Conservation (phyloP, 805 yeast genomes). For the Ogataea kodamae region DNA sequence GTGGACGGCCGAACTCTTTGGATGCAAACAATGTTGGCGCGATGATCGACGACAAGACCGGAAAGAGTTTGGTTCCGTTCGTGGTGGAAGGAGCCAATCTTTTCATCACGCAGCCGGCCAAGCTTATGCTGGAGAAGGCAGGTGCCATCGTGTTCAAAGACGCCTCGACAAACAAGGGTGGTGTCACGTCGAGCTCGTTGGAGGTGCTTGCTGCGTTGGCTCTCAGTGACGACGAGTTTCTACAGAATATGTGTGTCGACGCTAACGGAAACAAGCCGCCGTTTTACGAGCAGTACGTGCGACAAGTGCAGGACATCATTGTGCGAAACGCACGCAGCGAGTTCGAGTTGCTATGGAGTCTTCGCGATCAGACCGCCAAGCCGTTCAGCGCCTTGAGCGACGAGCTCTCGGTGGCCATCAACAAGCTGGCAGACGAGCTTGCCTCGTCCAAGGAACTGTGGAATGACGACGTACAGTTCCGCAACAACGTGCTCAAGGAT, state of each 20-base stretch:
- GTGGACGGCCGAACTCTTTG: slow-evolving; percentile 97
- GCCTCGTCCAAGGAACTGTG: slow-evolving; percentile 78
- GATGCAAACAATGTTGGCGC: slow-evolving; percentile 76
- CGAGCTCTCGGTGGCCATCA: slow-evolving; percentile 75
- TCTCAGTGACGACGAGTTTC: slow-evolving; percentile 80
- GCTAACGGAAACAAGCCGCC: slow-evolving; percentile 53
- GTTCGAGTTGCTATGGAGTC: slow-evolving; percentile 82
- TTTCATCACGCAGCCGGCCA: slow-evolving; percentile 92
- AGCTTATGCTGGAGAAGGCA: slow-evolving; percentile 77
- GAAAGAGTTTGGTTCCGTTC: slow-evolving; percentile 74
- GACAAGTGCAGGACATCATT: slow-evolving; percentile 74
- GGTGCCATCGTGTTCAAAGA: slow-evolving; percentile 89
- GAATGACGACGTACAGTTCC: slow-evolving; percentile 72
- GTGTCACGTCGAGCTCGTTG: slow-evolving; percentile 93
- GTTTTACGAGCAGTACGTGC: slow-evolving; percentile 80
- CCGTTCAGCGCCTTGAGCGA: slow-evolving; percentile 75
- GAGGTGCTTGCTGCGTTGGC: slow-evolving; percentile 95
- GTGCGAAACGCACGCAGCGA: slow-evolving; percentile 77
- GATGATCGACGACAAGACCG: slow-evolving; percentile 71
- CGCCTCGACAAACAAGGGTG: slow-evolving; percentile 97
- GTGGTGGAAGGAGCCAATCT: slow-evolving; percentile 97
- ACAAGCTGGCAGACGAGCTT: slow-evolving; percentile 80
- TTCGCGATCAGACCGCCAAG: slow-evolving; percentile 59
- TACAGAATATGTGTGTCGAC: slow-evolving; percentile 72
- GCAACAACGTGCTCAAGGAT: slow-evolving; percentile 70